These are phyloP conservation scores for Phytophthora kernoviae DNA, from an alignment of 352 stramenopile species.

Conservation along the genomic window DNA sequence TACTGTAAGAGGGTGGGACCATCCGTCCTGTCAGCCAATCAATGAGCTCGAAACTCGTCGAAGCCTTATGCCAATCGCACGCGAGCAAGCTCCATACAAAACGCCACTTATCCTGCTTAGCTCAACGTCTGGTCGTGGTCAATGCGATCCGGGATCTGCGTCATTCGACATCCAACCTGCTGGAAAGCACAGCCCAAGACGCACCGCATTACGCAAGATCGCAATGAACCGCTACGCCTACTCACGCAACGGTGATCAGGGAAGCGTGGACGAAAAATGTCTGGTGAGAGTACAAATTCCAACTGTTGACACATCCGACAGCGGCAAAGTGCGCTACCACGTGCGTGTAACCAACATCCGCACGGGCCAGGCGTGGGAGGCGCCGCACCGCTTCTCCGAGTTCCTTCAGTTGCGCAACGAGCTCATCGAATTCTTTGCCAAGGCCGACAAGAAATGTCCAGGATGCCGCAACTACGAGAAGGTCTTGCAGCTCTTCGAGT, in stretches of 20 bases:
- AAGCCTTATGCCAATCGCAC: no score
- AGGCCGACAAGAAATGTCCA: slow-evolving; percentile 72
- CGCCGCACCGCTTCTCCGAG: slow-evolving; percentile 79
- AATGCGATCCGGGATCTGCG: neutral
- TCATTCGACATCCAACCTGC: slow-evolving; percentile 32
- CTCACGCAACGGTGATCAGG: slow-evolving; percentile 75
- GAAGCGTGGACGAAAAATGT: slow-evolving; percentile 71
- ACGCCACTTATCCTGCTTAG: neutral
- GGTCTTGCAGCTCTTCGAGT: slow-evolving; percentile 81
- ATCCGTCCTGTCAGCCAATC: slow-evolving; percentile 3
- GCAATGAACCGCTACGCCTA: slow-evolving; percentile 82
- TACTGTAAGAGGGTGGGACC: slow-evolving; percentile 29
- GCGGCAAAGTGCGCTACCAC: slow-evolving; percentile 71
- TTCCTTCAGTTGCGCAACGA: slow-evolving; percentile 77
- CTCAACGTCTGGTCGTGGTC: slow-evolving; percentile 25
- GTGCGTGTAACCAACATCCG: slow-evolving; percentile 71
- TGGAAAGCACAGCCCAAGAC: slow-evolving; percentile 17
- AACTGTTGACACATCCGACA: slow-evolving; percentile 34
- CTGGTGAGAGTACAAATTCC: slow-evolving; percentile 72
- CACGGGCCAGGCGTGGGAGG: slow-evolving; percentile 73
- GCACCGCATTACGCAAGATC: slow-evolving; percentile 1
- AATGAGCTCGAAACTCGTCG: slow-evolving; percentile 10
- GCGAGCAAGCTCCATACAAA: slow-evolving; percentile 22
- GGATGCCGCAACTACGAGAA: slow-evolving; percentile 87
- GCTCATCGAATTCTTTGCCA: slow-evolving; percentile 64